Evolutionary conservation across 1,284 basidiomycete species (phyloP), one percentile per base, ranked within the genome.

Genomic region (Heterobasidion irregulare): DNA sequence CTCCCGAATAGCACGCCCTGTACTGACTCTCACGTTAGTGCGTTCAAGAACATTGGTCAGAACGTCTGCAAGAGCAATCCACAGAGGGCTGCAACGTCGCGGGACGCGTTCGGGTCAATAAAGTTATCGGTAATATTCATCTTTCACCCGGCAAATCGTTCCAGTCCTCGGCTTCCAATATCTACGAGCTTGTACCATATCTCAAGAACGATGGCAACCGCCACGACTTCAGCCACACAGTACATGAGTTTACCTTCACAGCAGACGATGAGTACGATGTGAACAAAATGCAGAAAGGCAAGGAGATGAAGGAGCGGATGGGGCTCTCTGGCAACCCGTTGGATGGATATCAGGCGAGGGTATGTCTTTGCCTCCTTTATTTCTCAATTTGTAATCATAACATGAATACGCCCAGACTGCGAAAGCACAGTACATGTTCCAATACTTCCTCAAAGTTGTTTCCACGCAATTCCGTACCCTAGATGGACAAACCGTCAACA

Each of bases 381-480:
- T 19, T 16, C 26, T 68, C 9, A 32, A 45, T 33, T 53, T 12
- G 34, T 8, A 54, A 53, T 47, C 19, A n/a, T 35, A 38, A 54
- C 47, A 56, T 53, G 18, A 13, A 44, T 44, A 16, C 5, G 41
- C 41, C 49, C 61, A 88, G 83, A 87, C 86, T 1, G 70, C 66
- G 59, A 82, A 84, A 70, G 72, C 86, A 33, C 79, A 89, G 61
- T 94, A 90, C 67, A 93, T 94, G 92, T 95, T 92, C 79, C 92
- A 94, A 66, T 96, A 98, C 72, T 98, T 98, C 82, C 77, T 98
- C 67, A 99, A 99, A 70, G 94, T 97, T 49, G 94, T 98, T 38
- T 93, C 92, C 7, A 98, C 94, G 1, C 86, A 89, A 65, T 97
- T 96, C 74, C 79, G 83, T 59, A 88, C 86, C 36, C 73, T 95